Conservation (phyloP, 495 filamentous ascomycete species). For the Xylaria intraflava region DNA sequence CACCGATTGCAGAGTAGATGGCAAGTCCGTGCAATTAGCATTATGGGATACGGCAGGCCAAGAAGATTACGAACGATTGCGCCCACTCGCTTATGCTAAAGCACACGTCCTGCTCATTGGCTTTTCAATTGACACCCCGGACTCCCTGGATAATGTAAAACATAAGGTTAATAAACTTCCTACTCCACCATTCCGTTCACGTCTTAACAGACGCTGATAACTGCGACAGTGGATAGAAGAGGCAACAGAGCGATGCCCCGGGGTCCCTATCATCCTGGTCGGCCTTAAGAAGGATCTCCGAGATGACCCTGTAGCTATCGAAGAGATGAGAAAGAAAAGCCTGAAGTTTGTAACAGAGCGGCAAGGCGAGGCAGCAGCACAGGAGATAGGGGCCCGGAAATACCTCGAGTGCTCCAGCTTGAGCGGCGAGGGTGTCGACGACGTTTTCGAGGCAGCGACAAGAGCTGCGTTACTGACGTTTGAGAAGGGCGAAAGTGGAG, state of each 20-base stretch:
- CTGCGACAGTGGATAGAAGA: conserved; percentile 85
- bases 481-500: conserved; percentile 73
- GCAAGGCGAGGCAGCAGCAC: conserved; percentile 72
- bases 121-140: conserved; percentile 90
- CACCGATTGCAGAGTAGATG: conserved; percentile 96
- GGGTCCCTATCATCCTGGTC: conserved; percentile 91
- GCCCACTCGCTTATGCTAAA: conserved; percentile 93
- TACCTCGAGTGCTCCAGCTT: conserved; percentile 96
- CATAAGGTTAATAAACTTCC: conserved; percentile 65
- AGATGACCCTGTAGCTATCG: conserved; percentile 85
- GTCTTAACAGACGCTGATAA: background rate
- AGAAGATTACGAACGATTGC: conserved; percentile 94
- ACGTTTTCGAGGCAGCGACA: conserved; percentile 97
- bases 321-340: conserved; percentile 96
- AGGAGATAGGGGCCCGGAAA: conserved; percentile 84
- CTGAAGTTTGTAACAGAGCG: conserved; percentile 74
- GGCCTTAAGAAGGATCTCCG: conserved; percentile 97
- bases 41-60: conserved; percentile 99
- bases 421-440: conserved; percentile 96
- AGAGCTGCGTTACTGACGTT: conserved; percentile 88
- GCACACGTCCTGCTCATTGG: conserved; percentile 97
- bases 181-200: background rate
- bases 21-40: conserved; percentile 94
- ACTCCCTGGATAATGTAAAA: conserved; percentile 96
- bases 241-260: conserved; percentile 88